Percentiles rank a stretch among this genome's conserved stretches.
Conservation (phyloP, 2,329 filamentous ascomycete genomes). For the Hypoxylon sp. region DNA sequence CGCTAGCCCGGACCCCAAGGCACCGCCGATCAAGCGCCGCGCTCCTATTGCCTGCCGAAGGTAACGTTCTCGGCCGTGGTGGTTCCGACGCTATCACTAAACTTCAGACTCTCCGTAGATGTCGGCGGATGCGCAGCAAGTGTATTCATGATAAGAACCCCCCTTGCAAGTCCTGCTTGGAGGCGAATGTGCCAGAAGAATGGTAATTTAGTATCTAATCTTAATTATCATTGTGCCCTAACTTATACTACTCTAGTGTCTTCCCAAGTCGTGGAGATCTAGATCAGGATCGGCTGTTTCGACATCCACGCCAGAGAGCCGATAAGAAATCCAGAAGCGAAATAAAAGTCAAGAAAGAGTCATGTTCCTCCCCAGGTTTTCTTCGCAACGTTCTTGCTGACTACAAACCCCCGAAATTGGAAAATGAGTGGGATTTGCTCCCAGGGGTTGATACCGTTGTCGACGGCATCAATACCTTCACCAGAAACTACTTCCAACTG, state of each 20-base stretch:
- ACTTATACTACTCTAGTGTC: slow-evolving; percentile 55
- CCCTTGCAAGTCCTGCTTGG: slow-evolving; percentile 67
- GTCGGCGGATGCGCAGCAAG: slow-evolving; percentile 70
- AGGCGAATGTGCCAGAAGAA: slow-evolving; percentile 65
- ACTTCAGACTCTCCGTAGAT: slow-evolving; percentile 56
- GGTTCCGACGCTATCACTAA: slow-evolving; percentile 28
- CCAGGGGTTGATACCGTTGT: slow-evolving; percentile 66
- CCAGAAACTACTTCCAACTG: slow-evolving; percentile 70
- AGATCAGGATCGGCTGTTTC: slow-evolving; percentile 69
- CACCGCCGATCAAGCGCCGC: slow-evolving; percentile 62
- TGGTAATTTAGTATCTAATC: slow-evolving; percentile 59
- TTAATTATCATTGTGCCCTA: slow-evolving; percentile 6
- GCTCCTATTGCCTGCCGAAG: slow-evolving; percentile 68
- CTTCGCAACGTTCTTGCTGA: slow-evolving; percentile 47
- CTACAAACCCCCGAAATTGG: slow-evolving; percentile 57
- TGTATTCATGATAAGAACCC: slow-evolving; percentile 66
- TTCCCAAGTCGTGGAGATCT: slow-evolving; percentile 69
- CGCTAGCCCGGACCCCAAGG: slow-evolving; percentile 31
- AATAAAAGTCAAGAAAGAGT: slow-evolving; percentile 51
- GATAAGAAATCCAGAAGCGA: slow-evolving; percentile 61
- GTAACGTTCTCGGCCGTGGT: slow-evolving; percentile 55
- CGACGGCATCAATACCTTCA: slow-evolving; percentile 68
- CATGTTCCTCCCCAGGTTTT: slow-evolving; percentile 42
- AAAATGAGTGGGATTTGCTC: slow-evolving; percentile 65
- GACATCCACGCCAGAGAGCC: slow-evolving; percentile 67